Evolutionary conservation across 352 stramenopile genomes (phyloP).

Genomic region (Detonula confervacea): DNA sequence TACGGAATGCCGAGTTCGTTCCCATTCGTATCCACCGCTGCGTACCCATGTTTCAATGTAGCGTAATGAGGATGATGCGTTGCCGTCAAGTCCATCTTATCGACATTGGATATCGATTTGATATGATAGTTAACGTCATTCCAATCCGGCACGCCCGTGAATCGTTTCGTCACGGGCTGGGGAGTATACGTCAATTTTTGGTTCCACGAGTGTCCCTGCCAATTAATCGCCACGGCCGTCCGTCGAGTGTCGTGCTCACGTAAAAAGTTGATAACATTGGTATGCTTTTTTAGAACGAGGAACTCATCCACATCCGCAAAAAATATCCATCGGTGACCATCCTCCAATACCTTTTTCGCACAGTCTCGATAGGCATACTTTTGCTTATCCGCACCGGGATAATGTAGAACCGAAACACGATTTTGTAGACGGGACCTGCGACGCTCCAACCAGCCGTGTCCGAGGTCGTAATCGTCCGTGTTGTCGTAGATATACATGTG

Average conservation of each 20-base stretch:
- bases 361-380: conserved; percentile 29
- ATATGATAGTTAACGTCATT: conserved; percentile 8
- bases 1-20: neutral
- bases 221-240: conserved; percentile 13
- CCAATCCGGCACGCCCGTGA: no score
- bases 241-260: conserved; percentile 19
- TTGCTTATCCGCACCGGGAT: conserved; percentile 25
- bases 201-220: conserved; percentile 10
- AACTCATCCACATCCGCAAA: conserved; percentile 48
- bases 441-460: conserved; percentile 22
- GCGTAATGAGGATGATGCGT: conserved; percentile 18
- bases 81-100: conserved; percentile 6
- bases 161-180: neutral
- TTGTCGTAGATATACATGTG: conserved; percentile 49
- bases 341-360: conserved; percentile 2
- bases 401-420: conserved; percentile 25
- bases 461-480: conserved; percentile 21
- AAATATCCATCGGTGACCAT: conserved; percentile 6
- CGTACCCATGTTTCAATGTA: conserved; percentile 6
- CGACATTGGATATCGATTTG: conserved; percentile 26
- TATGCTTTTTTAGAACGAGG: conserved; percentile 32
- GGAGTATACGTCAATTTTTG: conserved; percentile 5
- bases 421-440: conserved; percentile 12
- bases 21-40: conserved; percentile 13
- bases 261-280: conserved; percentile 36